Conservation (phyloP, 2,329 filamentous ascomycete species). For the Paecilomyces dactylethromorphus region DNA sequence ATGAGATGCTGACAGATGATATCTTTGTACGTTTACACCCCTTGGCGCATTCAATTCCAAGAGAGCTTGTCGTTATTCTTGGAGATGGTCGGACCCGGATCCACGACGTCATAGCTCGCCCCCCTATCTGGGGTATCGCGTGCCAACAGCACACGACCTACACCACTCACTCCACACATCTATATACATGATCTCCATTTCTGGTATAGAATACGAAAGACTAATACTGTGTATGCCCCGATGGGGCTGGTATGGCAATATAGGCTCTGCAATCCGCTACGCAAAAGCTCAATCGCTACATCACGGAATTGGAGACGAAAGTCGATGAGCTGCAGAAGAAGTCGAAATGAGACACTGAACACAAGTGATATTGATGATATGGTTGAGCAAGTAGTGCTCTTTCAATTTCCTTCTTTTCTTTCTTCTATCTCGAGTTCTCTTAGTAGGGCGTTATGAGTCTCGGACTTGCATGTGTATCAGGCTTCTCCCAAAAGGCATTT, state of each 20-base stretch:
- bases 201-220: not conserved
- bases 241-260: not conserved
- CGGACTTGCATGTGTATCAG: not conserved
- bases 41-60: not conserved
- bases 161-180: not conserved
- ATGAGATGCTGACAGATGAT: constrained; percentile 89
- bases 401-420: not conserved
- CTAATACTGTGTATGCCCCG: not conserved
- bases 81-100: not conserved
- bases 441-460: not conserved
- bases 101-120: not conserved
- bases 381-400: not conserved
- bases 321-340: constrained; percentile 63
- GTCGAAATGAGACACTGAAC: constrained; percentile 41
- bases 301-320: constrained; percentile 74
- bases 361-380: not conserved
- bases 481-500: not conserved
- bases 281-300: constrained; percentile 76
- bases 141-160: not conserved
- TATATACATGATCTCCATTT: not conserved
- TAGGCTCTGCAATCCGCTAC: constrained; percentile 84
- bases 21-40: constrained; percentile 71
- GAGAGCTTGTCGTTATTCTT: not conserved
- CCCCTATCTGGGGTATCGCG: not conserved
- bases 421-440: constrained; percentile 3